A percentile compares a stretch with the other conserved stretches of the same genome.
phyloP scores from a whole-genome alignment of 2,329 filamentous ascomycete genomes.

The Chaetomiaceae sp. region DNA sequence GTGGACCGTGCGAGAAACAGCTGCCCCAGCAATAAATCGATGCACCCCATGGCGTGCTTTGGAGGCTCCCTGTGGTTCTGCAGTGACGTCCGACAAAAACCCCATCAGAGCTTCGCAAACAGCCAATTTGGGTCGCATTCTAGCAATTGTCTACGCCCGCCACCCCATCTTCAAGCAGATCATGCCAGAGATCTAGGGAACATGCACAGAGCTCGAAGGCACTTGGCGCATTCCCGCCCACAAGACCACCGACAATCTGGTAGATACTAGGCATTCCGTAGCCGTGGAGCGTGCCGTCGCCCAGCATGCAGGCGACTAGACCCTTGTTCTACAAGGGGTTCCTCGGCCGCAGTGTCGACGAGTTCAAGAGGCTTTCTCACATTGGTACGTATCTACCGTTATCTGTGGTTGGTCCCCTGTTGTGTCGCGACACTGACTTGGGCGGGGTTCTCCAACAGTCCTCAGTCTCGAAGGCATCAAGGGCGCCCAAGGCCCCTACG shows the following conservation, averaged over 20 bases:
- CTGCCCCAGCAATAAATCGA: too few species aligned
- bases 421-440: conserved; percentile 2
- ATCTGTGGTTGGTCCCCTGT: neutral
- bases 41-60: too few species aligned
- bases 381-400: conserved; percentile 47
- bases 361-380: conserved; percentile 50
- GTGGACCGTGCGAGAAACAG: neutral
- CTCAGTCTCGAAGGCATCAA: conserved; percentile 64
- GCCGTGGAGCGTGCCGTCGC: neutral
- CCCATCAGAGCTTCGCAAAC: conserved; percentile 4
- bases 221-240: conserved; percentile 14
- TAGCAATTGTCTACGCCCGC: conserved; percentile 3
- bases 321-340: conserved; percentile 45
- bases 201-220: conserved; percentile 12
- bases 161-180: neutral
- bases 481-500: conserved; percentile 55
- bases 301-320: conserved; percentile 23
- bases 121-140: neutral
- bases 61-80: too few species aligned
- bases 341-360: conserved; percentile 52
- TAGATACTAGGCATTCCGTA: neutral
- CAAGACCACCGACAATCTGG: neutral
- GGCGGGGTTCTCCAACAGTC: conserved; percentile 38
- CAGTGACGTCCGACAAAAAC: conserved; percentile 18
- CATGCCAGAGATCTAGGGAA: conserved; percentile 4